phyloP scores from a whole-genome alignment of 1,284 basidiomycete species.

The Coniferiporia weirii region DNA sequence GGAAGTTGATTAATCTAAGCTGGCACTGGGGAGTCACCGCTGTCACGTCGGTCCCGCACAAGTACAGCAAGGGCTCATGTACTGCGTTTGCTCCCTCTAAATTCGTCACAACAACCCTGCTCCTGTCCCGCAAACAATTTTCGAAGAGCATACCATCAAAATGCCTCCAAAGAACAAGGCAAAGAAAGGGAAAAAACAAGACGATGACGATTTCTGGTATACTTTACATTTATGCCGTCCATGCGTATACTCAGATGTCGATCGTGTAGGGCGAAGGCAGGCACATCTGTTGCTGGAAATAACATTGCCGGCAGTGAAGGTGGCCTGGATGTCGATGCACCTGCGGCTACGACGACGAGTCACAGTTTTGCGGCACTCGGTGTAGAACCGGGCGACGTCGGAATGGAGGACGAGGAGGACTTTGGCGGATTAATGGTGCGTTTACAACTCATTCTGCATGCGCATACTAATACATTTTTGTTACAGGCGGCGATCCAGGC shows the following conservation, averaged over 20 bases:
- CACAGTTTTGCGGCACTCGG: constrained; percentile 51
- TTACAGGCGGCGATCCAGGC: constrained; percentile 55
- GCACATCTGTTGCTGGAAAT: constrained; percentile 51
- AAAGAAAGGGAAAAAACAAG: constrained; percentile 79
- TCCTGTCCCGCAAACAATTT: background rate
- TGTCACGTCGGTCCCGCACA: too few relatives aligned
- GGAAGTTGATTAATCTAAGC: too few relatives aligned
- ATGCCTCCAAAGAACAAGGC: constrained; percentile 90
- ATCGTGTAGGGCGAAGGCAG: constrained; percentile 58
- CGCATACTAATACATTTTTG: constrained; percentile 14
- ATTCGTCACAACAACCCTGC: background rate
- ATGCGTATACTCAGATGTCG: constrained; percentile 2
- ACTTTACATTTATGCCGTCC: constrained; percentile 20
- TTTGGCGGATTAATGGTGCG: constrained; percentile 83
- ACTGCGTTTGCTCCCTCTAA: background rate
- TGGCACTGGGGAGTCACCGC: too few relatives aligned
- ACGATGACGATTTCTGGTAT: constrained; percentile 77
- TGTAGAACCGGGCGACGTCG: constrained; percentile 43
- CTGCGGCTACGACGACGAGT: constrained; percentile 32
- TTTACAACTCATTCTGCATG: constrained; percentile 24
- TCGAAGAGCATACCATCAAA: background rate
- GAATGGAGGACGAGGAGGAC: constrained; percentile 65
- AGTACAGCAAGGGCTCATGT: background rate
- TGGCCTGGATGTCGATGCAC: constrained; percentile 40
- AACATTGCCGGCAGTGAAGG: constrained; percentile 29